Evolutionary conservation across 257 asterid species (phyloP).

Genomic region (Solanum tarijense): DNA sequence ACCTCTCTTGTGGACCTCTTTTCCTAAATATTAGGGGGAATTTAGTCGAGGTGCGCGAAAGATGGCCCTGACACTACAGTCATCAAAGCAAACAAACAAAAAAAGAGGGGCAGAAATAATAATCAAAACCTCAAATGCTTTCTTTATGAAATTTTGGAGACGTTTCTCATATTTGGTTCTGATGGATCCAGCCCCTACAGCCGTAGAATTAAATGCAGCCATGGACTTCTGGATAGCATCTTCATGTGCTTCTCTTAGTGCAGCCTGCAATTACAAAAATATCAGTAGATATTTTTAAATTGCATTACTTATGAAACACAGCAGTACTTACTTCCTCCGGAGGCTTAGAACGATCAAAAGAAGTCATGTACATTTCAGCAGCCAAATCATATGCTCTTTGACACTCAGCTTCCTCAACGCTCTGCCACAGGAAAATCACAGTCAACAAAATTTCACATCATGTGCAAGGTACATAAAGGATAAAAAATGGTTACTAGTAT

Average conservation of each 20-base stretch:
- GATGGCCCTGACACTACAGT: background rate
- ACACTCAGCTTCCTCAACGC: constrained; percentile 98
- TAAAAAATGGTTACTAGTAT: background rate
- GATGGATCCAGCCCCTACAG: constrained; percentile 79
- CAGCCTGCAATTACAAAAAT: constrained; percentile 45
- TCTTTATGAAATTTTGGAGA: constrained; percentile 59
- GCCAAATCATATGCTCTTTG: constrained; percentile 84
- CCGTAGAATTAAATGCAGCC: constrained; percentile 63
- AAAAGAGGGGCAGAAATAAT: background rate
- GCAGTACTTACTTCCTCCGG: constrained; percentile 84
- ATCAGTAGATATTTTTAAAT: constrained; percentile 13
- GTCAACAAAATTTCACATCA: background rate
- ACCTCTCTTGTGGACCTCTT: background rate
- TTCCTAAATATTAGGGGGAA: background rate
- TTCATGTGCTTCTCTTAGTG: constrained; percentile 90
- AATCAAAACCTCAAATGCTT: constrained; percentile 79
- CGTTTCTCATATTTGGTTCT: constrained; percentile 87
- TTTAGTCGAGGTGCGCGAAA: background rate
- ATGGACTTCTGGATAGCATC: constrained; percentile 71
- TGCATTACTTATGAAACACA: background rate
- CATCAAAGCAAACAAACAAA: background rate
- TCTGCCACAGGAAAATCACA: constrained; percentile 22
- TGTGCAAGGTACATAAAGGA: background rate
- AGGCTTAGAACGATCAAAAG: constrained; percentile 73
- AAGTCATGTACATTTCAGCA: constrained; percentile 64